A percentile compares a stretch with the other conserved stretches of the same genome.
Conservation (phyloP, 805 yeast species). For the Kodamaea kaohsiungensis region DNA sequence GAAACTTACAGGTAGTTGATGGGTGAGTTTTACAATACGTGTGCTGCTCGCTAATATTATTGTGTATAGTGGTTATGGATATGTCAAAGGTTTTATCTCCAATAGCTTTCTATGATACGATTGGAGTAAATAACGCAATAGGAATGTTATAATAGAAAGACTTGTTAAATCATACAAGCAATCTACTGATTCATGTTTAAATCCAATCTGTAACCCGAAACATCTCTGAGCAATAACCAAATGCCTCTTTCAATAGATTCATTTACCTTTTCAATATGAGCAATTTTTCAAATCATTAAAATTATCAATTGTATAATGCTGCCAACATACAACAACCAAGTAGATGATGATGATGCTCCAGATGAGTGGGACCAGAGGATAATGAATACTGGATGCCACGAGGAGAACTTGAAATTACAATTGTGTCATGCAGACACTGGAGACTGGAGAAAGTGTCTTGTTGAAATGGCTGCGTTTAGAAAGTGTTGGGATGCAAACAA, state of each 20-base stretch:
- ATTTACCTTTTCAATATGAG: neutral
- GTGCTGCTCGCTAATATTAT: too few relatives aligned
- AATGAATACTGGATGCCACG: slow-evolving; percentile 43
- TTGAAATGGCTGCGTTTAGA: slow-evolving; percentile 55
- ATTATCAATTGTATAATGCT: neutral
- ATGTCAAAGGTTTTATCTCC: too few relatives aligned
- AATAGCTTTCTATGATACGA: too few relatives aligned
- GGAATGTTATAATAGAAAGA: too few relatives aligned
- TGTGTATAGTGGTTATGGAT: too few relatives aligned
- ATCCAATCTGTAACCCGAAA: too few relatives aligned
- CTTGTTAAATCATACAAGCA: too few relatives aligned
- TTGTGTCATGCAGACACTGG: slow-evolving; percentile 49
- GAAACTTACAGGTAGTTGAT: too few relatives aligned
- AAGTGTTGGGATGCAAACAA: slow-evolving; percentile 63
- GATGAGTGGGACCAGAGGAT: slow-evolving; percentile 52
- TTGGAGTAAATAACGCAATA: too few relatives aligned
- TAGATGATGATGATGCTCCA: slow-evolving; percentile 39
- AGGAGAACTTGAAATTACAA: slow-evolving; percentile 41
- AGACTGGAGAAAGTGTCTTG: slow-evolving; percentile 41
- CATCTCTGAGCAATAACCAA: neutral
- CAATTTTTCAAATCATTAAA: neutral
- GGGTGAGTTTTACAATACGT: too few relatives aligned
- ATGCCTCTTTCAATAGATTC: neutral
- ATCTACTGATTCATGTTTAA: too few relatives aligned
- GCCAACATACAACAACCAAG: neutral